phyloP scores from a whole-genome alignment of 169 alveolate species.

The Theileria sp. region DNA sequence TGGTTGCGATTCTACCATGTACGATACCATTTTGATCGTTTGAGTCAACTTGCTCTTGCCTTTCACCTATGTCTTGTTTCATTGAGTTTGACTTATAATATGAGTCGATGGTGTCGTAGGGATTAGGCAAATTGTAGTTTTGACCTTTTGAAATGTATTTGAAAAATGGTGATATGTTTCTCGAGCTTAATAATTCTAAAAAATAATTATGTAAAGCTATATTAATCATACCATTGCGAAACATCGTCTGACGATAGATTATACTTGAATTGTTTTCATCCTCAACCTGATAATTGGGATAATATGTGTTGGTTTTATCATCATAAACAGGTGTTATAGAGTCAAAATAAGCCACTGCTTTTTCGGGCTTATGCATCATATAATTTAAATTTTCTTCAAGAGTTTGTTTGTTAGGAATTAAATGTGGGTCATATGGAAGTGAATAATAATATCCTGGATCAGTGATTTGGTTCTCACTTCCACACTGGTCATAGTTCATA shows the following conservation, averaged over 20 bases:
- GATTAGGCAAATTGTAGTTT: neutral
- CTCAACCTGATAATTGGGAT: conserved; percentile 20
- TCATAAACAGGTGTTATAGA: neutral
- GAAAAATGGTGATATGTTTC: neutral
- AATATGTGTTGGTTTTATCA: conserved; percentile 9
- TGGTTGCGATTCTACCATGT: conserved; percentile 25
- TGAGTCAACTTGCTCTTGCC: neutral
- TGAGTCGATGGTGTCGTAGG: neutral
- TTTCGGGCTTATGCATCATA: neutral
- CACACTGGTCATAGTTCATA: neutral
- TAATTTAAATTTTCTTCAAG: neutral
- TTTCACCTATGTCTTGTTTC: conserved; percentile 1
- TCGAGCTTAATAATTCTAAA: neutral
- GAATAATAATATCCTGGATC: conserved; percentile 3
- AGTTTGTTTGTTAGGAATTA: neutral
- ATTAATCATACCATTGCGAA: conserved; percentile 5
- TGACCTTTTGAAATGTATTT: neutral
- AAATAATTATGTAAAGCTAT: neutral
- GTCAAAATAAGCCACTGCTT: neutral
- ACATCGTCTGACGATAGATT: neutral
- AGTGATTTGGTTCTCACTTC: neutral
- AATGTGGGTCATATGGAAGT: neutral
- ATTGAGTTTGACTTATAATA: conserved; percentile 4
- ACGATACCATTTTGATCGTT: neutral
- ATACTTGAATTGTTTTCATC: conserved; percentile 3